phyloP scores from a whole-genome alignment of 768 basidiomycete genomes.

The Naematelia aurantialba region DNA sequence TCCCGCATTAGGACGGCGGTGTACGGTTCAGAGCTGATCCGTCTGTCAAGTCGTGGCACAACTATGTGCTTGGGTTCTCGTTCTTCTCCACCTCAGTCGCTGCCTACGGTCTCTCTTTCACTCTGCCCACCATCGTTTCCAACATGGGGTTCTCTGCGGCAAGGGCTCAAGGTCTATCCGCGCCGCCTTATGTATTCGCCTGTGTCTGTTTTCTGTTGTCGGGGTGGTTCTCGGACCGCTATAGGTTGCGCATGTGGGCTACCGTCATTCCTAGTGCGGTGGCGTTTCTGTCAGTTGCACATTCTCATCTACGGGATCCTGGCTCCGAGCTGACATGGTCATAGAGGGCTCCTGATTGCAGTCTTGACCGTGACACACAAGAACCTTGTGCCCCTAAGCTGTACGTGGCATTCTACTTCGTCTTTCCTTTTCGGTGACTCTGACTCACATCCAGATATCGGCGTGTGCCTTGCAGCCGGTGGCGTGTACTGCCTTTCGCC shows the following conservation, averaged over 20 bases:
- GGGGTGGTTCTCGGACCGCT: conserved; percentile 20
- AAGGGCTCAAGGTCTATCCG: conserved; percentile 26
- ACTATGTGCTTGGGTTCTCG: background rate
- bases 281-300: background rate
- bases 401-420: background rate
- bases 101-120: conserved; percentile 2
- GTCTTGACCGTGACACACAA: background rate
- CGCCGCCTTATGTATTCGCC: conserved; percentile 23
- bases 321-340: background rate
- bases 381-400: background rate
- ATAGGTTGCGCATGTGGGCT: conserved; percentile 15
- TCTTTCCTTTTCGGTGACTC: background rate
- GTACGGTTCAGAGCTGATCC: background rate
- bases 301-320: background rate
- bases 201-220: conserved; percentile 10
- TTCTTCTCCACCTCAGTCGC: conserved; percentile 1
- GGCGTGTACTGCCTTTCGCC: conserved; percentile 34
- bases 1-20: background rate
- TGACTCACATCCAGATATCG: conserved; percentile 21
- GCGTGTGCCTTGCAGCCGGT: conserved; percentile 28
- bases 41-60: background rate
- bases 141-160: conserved; percentile 27
- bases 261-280: conserved; percentile 15
- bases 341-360: background rate
- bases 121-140: conserved; percentile 25